A percentile compares a stretch with the other conserved stretches of the same genome.
These are phyloP conservation scores for Hypericum perforatum DNA, from an alignment of 345 rosid species.

Conservation along the genomic window DNA sequence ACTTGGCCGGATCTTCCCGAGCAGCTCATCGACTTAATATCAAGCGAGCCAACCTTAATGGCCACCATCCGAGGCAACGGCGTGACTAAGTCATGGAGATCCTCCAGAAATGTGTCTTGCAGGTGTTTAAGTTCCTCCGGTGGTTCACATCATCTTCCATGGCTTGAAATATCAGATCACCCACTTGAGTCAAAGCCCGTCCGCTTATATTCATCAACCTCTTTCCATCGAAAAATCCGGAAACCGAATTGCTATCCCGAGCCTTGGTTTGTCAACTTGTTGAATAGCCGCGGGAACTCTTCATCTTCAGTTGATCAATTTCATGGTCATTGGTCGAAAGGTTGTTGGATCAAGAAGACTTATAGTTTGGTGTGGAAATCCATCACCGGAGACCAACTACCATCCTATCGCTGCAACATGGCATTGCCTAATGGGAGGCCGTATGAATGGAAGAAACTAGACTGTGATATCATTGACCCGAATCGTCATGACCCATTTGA, in stretches of 20 bases:
- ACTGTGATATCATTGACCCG: conserved; percentile 16
- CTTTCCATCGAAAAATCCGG: not conserved
- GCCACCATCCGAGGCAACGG: conserved; percentile 3
- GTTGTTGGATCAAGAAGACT: too few species aligned
- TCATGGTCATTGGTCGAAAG: too few species aligned
- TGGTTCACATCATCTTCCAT: not conserved
- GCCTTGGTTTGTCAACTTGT: too few species aligned
- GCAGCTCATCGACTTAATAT: conserved; percentile 13
- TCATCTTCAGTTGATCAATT: too few species aligned
- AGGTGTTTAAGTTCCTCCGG: conserved; percentile 5
- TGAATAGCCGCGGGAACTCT: too few species aligned
- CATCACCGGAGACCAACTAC: conserved; percentile 14
- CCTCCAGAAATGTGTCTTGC: too few species aligned
- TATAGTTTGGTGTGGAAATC: too few species aligned
- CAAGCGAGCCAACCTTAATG: conserved; percentile 7
- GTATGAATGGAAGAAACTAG: conserved; percentile 15
- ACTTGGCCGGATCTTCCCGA: conserved; percentile 22
- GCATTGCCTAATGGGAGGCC: not conserved
- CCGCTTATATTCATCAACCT: not conserved
- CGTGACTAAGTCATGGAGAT: too few species aligned
- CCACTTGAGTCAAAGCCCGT: not conserved
- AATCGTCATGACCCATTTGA: conserved; percentile 3
- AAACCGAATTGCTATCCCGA: conserved; percentile 13
- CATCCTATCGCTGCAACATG: conserved; percentile 18
- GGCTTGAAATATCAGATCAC: conserved; percentile 14